phyloP scores from a whole-genome alignment of 345 rosid genomes.

The Citrus cavaleriei region DNA sequence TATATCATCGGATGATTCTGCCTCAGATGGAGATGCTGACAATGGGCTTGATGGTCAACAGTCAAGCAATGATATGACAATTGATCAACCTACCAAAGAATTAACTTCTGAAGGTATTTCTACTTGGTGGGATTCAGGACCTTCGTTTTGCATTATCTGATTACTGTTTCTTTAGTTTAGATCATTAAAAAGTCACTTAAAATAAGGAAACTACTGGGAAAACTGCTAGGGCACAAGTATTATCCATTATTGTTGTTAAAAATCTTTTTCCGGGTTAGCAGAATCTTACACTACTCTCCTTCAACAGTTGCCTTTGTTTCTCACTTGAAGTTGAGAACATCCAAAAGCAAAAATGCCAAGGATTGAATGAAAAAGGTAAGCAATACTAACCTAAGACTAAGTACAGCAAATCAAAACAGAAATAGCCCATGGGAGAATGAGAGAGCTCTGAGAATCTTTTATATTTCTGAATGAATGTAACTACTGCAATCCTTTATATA shows the following conservation, averaged over 20 bases:
- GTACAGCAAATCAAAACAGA: too few species aligned
- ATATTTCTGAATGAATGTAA: too few species aligned
- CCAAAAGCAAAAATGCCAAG: too few species aligned
- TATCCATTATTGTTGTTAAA: neutral
- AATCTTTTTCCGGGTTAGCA: neutral
- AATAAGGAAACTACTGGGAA: neutral
- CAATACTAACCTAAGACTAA: too few species aligned
- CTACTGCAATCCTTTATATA: neutral
- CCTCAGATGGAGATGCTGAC: conserved; percentile 34
- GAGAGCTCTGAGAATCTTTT: too few species aligned
- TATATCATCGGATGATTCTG: conserved; percentile 54
- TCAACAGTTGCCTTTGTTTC: neutral
- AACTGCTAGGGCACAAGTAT: neutral
- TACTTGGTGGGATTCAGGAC: neutral
- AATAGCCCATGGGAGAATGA: too few species aligned
- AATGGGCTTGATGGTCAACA: conserved; percentile 18
- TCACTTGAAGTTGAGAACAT: neutral
- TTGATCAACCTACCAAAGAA: conserved; percentile 24
- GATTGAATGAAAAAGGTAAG: too few species aligned
- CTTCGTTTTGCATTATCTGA: neutral
- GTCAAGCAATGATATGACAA: neutral
- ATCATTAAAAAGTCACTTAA: neutral
- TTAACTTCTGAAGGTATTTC: conserved; percentile 44
- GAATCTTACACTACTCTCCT: neutral
- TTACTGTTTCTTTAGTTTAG: neutral